Conservation (phyloP, 2,329 filamentous ascomycete species). For the Leptographium radiaticola region DNA sequence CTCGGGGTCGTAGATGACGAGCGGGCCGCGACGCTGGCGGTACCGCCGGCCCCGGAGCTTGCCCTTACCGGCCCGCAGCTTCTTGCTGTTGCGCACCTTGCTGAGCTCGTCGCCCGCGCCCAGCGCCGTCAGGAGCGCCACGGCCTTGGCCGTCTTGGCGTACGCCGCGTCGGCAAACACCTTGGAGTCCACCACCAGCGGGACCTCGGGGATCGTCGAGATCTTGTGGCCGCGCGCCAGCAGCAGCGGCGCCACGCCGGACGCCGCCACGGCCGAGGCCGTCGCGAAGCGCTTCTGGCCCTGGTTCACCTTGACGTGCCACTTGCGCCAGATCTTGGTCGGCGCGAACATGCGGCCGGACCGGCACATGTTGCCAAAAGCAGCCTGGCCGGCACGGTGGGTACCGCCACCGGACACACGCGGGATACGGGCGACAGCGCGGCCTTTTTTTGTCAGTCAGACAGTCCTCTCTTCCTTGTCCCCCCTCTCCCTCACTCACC, state of each 20-base stretch:
- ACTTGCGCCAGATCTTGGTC: constrained; percentile 99
- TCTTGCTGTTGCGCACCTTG: constrained; percentile 94
- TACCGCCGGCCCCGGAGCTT: constrained; percentile 94
- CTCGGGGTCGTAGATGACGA: constrained; percentile 94
- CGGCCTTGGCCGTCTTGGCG: constrained; percentile 78
- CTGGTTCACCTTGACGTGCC: constrained; percentile 99
- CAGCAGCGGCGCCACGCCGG: constrained; percentile 86
- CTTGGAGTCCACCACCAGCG: constrained; percentile 86
- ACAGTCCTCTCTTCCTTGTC: not conserved
- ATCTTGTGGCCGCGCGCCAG: constrained; percentile 96
- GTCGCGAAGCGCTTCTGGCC: constrained; percentile 99
- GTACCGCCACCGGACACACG: constrained; percentile 99
- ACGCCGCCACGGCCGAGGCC: constrained; percentile 92
- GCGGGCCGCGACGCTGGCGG: constrained; percentile 93
- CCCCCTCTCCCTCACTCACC: constrained; percentile 47
- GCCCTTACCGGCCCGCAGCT: constrained; percentile 96
- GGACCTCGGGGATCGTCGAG: constrained; percentile 84
- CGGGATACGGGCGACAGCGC: constrained; percentile 99
- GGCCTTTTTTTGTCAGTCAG: constrained; percentile 44
- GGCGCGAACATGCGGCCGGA: constrained; percentile 99
- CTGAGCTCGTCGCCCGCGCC: constrained; percentile 83
- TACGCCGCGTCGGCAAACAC: constrained; percentile 61
- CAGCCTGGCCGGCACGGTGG: constrained; percentile 98
- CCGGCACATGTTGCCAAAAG: constrained; percentile 99
- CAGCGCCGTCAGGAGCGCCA: constrained; percentile 77